Evolutionary conservation across 2,329 filamentous ascomycete genomes (phyloP).

Genomic region (Cercospora janseana): DNA sequence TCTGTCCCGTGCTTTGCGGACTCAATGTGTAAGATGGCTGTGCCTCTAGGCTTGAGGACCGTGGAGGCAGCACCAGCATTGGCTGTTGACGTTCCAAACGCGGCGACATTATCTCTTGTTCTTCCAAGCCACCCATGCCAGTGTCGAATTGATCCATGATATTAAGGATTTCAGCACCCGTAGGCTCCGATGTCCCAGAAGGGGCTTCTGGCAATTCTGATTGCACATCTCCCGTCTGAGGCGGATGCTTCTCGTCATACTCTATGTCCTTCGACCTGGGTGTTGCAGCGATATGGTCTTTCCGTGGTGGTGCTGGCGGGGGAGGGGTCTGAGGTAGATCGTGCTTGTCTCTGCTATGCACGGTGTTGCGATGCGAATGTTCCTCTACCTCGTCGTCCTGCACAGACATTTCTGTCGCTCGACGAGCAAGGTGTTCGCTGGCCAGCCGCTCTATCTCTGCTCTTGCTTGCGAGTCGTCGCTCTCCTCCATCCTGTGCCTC

Average conservation of each 20-base stretch:
- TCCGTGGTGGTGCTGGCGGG: conserved; percentile 35
- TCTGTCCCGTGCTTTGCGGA: conserved; percentile 29
- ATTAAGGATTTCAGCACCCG: conserved; percentile 79
- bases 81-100: conserved; percentile 79
- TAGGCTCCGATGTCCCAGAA: conserved; percentile 37
- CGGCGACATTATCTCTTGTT: conserved; percentile 87
- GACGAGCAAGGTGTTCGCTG: conserved; percentile 34
- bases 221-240: conserved; percentile 27
- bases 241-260: conserved; percentile 35
- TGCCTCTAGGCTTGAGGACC: conserved; percentile 82
- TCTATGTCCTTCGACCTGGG: conserved; percentile 19
- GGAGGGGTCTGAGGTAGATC: conserved; percentile 32
- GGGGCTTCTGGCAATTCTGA: conserved; percentile 51
- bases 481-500: conserved; percentile 2
- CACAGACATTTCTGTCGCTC: conserved; percentile 32
- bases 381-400: conserved; percentile 12
- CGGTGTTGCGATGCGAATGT: not conserved
- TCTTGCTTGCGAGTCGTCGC: conserved; percentile 18
- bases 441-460: conserved; percentile 32
- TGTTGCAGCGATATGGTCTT: conserved; percentile 27
- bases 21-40: conserved; percentile 30
- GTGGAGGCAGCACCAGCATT: conserved; percentile 72
- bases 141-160: conserved; percentile 97
- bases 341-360: conserved; percentile 17
- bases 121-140: conserved; percentile 58